Base-by-base conservation (phyloP, 2,329 filamentous ascomycete species). In the Aspergillus quadrilineatus region DNA sequence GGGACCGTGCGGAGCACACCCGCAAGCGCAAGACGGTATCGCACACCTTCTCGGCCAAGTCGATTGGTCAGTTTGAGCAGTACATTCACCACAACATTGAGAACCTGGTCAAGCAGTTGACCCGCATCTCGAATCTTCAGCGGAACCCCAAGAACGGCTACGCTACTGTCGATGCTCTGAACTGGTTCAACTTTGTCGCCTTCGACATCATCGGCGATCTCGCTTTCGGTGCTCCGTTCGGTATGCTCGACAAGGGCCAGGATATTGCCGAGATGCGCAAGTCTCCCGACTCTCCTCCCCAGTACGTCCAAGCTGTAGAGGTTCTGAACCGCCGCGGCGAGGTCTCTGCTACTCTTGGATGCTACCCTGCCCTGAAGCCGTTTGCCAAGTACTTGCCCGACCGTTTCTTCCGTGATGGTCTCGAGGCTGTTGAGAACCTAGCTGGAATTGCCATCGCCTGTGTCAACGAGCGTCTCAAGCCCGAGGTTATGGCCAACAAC, bases 21-120 rank as follows among this genome's bases (percentile, higher is more conserved):
- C 86, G 92, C 61, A 97, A 96, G 82, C 85, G 92, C 67, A 96
- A 96, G 82, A 87, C 90, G 2, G 85, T 96, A 47, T 86, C 89
- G 1, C 90, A 96, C 73, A 94, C 90, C 32, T 96, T 96, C 76
- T 89, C 87, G 12, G 82, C 87, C 59, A 95, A 93, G 76, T 89
- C 85, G 8, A 82, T 96, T 53, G 81, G 82, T 57, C 86, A 96
- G 70, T 95, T 96, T 69, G 92, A 96, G 77, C 89, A 91, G 50
- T 96, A 93, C 73, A 93, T 96, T 64, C 87, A 90, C 69, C 78
- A 81, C 62, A 96, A 95, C 71, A 81, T 96, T 3, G 85, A 88
- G 57, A 76, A 86, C 12, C 89, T 96, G 56, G 85, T 89, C 26
- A 77, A 79, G 58, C 85, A 91, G 70, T 90, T 91, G 82, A 89